Evolutionary conservation across 2,329 filamentous ascomycete species (phyloP).

Genomic region (Cladobotryum protrusum): DNA sequence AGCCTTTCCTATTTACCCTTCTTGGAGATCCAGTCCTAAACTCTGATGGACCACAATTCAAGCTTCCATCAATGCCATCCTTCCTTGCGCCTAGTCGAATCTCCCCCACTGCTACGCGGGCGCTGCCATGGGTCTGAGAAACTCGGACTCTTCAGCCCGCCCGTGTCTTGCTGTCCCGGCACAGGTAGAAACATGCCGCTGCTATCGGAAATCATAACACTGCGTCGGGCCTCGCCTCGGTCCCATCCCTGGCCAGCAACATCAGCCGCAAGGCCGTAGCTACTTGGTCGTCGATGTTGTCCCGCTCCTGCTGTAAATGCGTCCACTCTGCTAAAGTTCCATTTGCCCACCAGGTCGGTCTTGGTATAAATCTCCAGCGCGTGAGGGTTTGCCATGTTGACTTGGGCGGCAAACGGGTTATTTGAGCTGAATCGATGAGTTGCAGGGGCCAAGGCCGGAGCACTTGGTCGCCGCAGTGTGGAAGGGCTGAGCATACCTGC

Average conservation of each 20-base stretch:
- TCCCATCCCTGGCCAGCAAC: slow-evolving; percentile 45
- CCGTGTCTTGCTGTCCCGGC: slow-evolving; percentile 26
- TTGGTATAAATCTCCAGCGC: slow-evolving; percentile 57
- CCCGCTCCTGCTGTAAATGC: slow-evolving; percentile 23
- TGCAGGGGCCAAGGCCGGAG: neutral
- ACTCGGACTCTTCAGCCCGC: neutral
- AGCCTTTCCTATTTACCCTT: neutral
- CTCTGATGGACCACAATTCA: neutral
- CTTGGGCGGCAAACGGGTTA: slow-evolving; percentile 47
- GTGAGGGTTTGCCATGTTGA: slow-evolving; percentile 35
- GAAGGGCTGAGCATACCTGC: neutral
- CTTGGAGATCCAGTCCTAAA: neutral
- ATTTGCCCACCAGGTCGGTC: slow-evolving; percentile 51
- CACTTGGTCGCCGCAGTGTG: neutral
- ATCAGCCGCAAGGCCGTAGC: slow-evolving; percentile 52
- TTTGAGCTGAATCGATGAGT: slow-evolving; percentile 51
- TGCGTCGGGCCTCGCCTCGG: slow-evolving; percentile 45
- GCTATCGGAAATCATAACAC: slow-evolving; percentile 47
- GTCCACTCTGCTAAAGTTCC: slow-evolving; percentile 50
- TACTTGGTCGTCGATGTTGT: slow-evolving; percentile 41
- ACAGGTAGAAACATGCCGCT: slow-evolving; percentile 48
- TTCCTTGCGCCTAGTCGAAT: slow-evolving; percentile 3
- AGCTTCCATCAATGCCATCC: slow-evolving; percentile 2
- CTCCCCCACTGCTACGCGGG: slow-evolving; percentile 16
- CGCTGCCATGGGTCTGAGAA: slow-evolving; percentile 20